phyloP scores from a whole-genome alignment of 257 asterid species.

The Solanum chilense region DNA sequence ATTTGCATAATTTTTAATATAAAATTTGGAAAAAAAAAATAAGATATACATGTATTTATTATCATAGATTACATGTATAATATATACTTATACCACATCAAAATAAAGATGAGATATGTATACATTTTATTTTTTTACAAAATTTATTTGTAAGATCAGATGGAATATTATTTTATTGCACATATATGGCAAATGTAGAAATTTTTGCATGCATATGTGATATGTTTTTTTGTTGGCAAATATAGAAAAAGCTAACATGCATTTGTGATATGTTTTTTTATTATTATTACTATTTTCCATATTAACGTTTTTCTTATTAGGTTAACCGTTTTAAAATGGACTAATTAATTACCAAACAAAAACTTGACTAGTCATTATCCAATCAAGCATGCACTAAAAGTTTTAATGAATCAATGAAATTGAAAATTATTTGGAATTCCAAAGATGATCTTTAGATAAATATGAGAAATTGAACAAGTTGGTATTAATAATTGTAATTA shows the following conservation, averaged over 20 bases:
- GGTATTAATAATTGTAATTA: neutral
- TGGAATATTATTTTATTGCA: fast-evolving
- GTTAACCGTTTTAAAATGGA: neutral
- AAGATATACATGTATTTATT: neutral
- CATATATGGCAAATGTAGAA: neutral
- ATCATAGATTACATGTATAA: too few species aligned
- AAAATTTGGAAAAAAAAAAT: neutral
- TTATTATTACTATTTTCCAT: neutral
- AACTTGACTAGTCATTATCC: neutral
- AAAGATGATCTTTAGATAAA: neutral
- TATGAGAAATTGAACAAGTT: neutral
- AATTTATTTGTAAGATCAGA: neutral
- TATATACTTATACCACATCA: neutral
- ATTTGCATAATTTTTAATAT: neutral
- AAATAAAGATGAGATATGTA: too few species aligned
- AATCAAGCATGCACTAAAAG: neutral
- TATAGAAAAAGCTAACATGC: neutral
- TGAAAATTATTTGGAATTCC: neutral
- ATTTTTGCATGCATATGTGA: neutral
- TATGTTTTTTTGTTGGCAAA: neutral
- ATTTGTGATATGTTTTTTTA: neutral
- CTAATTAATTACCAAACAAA: neutral
- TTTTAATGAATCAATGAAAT: neutral
- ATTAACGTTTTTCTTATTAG: neutral
- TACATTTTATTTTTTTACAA: neutral